Evolutionary conservation across 1,284 basidiomycete genomes (phyloP).

Genomic region (Marasmius sp.): DNA sequence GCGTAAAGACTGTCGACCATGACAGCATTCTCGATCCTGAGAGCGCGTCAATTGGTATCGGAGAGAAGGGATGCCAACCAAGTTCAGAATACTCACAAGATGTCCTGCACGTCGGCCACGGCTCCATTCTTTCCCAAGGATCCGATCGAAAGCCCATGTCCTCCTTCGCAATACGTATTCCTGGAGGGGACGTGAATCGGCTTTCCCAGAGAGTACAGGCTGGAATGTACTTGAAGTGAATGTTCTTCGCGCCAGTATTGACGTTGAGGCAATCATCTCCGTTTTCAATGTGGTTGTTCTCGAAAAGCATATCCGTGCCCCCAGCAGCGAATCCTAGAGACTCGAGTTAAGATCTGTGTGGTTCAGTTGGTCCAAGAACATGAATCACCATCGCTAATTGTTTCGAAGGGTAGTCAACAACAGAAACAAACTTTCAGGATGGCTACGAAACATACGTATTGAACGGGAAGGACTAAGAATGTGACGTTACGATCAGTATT

Average conservation of each 20-base stretch:
- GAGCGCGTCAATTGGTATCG: neutral
- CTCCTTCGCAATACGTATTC: conserved; percentile 53
- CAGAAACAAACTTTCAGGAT: neutral
- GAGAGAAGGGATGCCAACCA: neutral
- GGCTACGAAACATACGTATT: conserved; percentile 49
- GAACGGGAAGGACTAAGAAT: conserved; percentile 55
- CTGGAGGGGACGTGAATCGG: conserved; percentile 22
- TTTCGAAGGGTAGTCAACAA: neutral
- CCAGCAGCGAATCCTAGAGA: conserved; percentile 53
- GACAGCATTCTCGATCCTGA: conserved; percentile 52
- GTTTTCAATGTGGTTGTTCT: conserved; percentile 56
- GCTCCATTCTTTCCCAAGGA: conserved; percentile 52
- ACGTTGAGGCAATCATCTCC: conserved; percentile 66
- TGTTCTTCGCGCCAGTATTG: conserved; percentile 54
- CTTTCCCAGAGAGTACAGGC: too few relatives aligned
- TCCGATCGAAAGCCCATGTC: conserved; percentile 62
- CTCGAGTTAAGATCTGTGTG: neutral
- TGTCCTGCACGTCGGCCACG: conserved; percentile 53
- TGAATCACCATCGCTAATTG: conserved; percentile 36
- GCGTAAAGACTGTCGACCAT: conserved; percentile 59
- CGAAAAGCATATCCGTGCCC: conserved; percentile 56
- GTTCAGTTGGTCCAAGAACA: neutral
- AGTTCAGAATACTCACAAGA: conserved; percentile 40
- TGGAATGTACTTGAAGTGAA: conserved; percentile 46
- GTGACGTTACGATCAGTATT: neutral